Base-by-base conservation (phyloP, 2,329 filamentous ascomycete genomes). In the Penicillium sp. region DNA sequence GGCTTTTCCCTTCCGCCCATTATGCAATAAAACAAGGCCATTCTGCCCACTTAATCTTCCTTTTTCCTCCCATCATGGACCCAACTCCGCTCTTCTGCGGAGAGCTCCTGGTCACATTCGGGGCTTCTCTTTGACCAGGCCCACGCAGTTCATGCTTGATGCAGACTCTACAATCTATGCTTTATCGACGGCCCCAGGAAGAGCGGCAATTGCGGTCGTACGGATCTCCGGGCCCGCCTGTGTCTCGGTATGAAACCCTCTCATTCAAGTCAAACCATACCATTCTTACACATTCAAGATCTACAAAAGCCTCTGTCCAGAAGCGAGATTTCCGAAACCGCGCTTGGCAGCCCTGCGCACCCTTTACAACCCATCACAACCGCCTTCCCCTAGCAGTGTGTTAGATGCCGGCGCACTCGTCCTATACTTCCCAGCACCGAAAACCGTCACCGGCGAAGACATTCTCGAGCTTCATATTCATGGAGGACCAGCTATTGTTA, bases 381-480 rank as follows among this genome's bases (percentile, higher is more conserved):
- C 66, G 0, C 61, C 62, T 2, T 62, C 56, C 4, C 33, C 44
- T 8, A 56, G 61, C 3, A 63, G 70, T 3, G 60, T 82, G 11
- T 73, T 86, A 15, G 92, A 98, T 58, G 77, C 87, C 0, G 77
- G 80, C 34, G 85, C 92, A 0, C 64, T 96, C 9, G 72, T 95
- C 2, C 74, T 96, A 17, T 85, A 84, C 65, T 95, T 96, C 50
- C 84, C 86, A 0, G 73, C 70, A 0, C 89, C 90, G 0, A 76
- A 77, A 32, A 94, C 88, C 0, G 87, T 86, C 6, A 98, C 92
- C 0, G 92, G 92, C 18, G 89, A 96, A 60, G 87, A 95, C 57
- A 73, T 96, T 1, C 74, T 98, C 2, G 92, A 98, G 61, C 66
- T 98, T 4, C 92, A 98, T 55, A 76, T 95, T n/a, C 92, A 98